Evolutionary conservation across 768 basidiomycete species (phyloP).

Genomic region (Lanmaoa rubissima): DNA sequence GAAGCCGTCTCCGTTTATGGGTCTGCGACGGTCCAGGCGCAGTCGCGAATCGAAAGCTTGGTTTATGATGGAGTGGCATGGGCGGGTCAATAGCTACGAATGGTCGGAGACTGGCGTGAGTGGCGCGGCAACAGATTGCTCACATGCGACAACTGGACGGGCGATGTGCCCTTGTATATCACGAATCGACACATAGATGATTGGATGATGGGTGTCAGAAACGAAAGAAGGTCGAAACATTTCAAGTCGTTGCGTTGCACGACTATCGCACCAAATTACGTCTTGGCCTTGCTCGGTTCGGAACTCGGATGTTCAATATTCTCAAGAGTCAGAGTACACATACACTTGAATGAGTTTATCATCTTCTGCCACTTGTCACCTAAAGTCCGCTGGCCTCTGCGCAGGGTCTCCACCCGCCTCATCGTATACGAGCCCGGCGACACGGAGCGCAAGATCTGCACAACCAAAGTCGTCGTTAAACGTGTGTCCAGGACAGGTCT

Average conservation of each 20-base stretch:
- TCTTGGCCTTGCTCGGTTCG: conserved; percentile 8
- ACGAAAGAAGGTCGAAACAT: background rate
- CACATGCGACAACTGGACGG: conserved; percentile 88
- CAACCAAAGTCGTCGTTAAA: conserved; percentile 4
- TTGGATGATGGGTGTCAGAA: background rate
- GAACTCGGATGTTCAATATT: background rate
- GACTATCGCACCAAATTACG: conserved; percentile 22
- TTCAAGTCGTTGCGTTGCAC: conserved; percentile 3
- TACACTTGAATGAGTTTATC: background rate
- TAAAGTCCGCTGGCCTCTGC: conserved; percentile 75
- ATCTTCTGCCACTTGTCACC: conserved; percentile 37
- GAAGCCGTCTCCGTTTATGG: conserved; percentile 96
- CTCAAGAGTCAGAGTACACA: background rate
- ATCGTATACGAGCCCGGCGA: conserved; percentile 84
- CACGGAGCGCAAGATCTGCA: conserved; percentile 79
- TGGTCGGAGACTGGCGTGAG: conserved; percentile 1
- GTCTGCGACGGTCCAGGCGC: conserved; percentile 73
- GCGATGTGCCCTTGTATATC: conserved; percentile 93
- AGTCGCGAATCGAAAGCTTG: conserved; percentile 95
- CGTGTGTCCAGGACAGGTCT: background rate
- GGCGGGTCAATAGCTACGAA: conserved; percentile 79
- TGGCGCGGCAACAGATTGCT: conserved; percentile 16
- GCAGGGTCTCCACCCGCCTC: conserved; percentile 76
- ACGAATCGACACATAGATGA: conserved; percentile 79
- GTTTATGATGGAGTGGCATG: conserved; percentile 95